These are phyloP conservation scores for Atkinsonella hypoxylon DNA, from an alignment of 2,329 filamentous ascomycete genomes.

Conservation along the genomic window DNA sequence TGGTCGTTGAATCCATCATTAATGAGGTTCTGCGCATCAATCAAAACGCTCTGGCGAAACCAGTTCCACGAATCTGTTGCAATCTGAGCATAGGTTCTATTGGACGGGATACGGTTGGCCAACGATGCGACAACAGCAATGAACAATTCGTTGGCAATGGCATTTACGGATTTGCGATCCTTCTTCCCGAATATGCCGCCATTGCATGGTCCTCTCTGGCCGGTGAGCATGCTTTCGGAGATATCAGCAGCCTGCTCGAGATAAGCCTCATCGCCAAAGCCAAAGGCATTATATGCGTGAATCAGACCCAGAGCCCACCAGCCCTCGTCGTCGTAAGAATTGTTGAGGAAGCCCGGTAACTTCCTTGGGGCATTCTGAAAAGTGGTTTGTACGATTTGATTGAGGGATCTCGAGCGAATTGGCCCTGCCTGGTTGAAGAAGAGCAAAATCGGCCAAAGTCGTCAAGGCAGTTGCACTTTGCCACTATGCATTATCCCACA, in stretches of 20 bases:
- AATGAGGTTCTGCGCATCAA: slow-evolving; percentile 36
- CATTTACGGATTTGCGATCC: slow-evolving; percentile 35
- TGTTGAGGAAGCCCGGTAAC: slow-evolving; percentile 32
- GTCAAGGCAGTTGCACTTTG: slow-evolving; percentile 58
- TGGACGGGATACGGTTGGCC: slow-evolving; percentile 35
- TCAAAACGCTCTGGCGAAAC: slow-evolving; percentile 38
- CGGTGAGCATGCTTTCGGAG: slow-evolving; percentile 43
- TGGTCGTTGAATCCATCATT: slow-evolving; percentile 38
- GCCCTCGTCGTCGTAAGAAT: slow-evolving; percentile 47
- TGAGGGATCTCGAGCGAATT: slow-evolving; percentile 25
- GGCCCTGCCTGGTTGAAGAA: slow-evolving; percentile 20
- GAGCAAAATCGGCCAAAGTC: slow-evolving; percentile 42
- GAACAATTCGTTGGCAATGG: slow-evolving; percentile 47
- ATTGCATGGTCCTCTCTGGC: slow-evolving; percentile 33
- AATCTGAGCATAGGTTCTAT: slow-evolving; percentile 30
- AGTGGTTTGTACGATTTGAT: slow-evolving; percentile 29
- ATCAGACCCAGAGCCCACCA: slow-evolving; percentile 53
- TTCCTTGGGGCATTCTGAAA: slow-evolving; percentile 31
- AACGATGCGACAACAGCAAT: slow-evolving; percentile 41
- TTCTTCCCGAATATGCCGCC: slow-evolving; percentile 47
- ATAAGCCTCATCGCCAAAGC: slow-evolving; percentile 35
- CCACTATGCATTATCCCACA: slow-evolving; percentile 62
- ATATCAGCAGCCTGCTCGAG: slow-evolving; percentile 39
- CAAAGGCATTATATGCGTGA: slow-evolving; percentile 41
- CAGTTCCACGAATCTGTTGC: slow-evolving; percentile 40